These are phyloP conservation scores for Cyberlindnera mrakii DNA, from an alignment of 805 yeast species.

Conservation along the genomic window DNA sequence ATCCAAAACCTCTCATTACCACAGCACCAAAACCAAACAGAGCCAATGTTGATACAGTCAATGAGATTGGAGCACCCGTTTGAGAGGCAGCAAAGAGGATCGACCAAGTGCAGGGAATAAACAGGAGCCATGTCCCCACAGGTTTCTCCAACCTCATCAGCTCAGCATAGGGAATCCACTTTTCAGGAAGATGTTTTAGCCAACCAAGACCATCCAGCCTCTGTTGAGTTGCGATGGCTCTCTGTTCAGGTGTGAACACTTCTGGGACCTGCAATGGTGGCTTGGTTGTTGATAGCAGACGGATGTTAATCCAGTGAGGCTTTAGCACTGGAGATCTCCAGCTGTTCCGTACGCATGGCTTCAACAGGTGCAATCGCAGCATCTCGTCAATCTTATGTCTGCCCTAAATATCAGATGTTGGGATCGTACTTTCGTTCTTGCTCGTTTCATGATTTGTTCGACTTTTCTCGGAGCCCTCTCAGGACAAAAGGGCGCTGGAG, in stretches of 20 bases:
- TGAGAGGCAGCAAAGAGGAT: constrained; percentile 82
- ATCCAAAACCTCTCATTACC: constrained; percentile 96
- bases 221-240: constrained; percentile 33
- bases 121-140: constrained; percentile 84
- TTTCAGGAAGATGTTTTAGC: constrained; percentile 60
- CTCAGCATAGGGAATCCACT: constrained; percentile 85
- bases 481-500: no score
- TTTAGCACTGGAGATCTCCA: no score
- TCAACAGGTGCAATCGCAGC: no score
- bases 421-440: no score
- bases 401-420: no score
- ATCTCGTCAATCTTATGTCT: no score
- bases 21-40: constrained; percentile 81
- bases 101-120: constrained; percentile 89
- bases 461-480: no score
- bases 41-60: constrained; percentile 55
- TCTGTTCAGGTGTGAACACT: constrained; percentile 14
- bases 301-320: no score
- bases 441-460: no score
- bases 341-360: no score
- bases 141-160: constrained; percentile 91
- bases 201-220: constrained; percentile 37
- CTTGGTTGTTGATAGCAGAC: no score
- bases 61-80: constrained; percentile 59
- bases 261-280: background rate